phyloP scores from a whole-genome alignment of 2,329 filamentous ascomycete genomes.

The Phialophora expanda region DNA sequence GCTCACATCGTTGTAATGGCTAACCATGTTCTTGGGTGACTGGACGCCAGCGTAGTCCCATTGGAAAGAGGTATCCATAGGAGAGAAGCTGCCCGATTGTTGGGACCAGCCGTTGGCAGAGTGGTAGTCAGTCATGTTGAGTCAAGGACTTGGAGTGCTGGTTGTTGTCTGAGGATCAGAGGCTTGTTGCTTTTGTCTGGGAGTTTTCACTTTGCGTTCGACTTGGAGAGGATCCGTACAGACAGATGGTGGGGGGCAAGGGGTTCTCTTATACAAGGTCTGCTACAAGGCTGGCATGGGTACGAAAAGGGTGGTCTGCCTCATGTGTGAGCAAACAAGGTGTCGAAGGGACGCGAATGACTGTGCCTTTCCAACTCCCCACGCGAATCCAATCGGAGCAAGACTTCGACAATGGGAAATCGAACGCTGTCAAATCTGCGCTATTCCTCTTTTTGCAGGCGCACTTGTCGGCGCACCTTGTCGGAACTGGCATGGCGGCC shows the following conservation, averaged over 20 bases:
- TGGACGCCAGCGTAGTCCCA: slow-evolving; percentile 32
- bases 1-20: slow-evolving; percentile 35
- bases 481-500: neutral
- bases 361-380: slow-evolving; percentile 6
- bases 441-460: slow-evolving; percentile 28
- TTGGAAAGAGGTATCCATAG: slow-evolving; percentile 31
- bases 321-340: slow-evolving; percentile 1
- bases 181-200: slow-evolving; percentile 4
- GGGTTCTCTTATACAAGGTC: slow-evolving; percentile 26
- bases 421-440: neutral
- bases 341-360: neutral
- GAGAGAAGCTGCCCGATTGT: slow-evolving; percentile 24
- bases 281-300: slow-evolving; percentile 24
- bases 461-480: slow-evolving; percentile 29
- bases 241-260: slow-evolving; percentile 21
- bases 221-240: neutral
- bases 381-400: slow-evolving; percentile 16
- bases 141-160: neutral
- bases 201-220: slow-evolving; percentile 13
- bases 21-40: slow-evolving; percentile 35
- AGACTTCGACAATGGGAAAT: neutral
- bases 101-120: slow-evolving; percentile 31
- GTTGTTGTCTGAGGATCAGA: neutral
- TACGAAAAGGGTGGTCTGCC: slow-evolving; percentile 20
- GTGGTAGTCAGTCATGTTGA: slow-evolving; percentile 28